Percentiles rank a stretch among this genome's conserved stretches.
phyloP scores from a whole-genome alignment of 176 grass and related monocot species.

The Tillandsia fasciculata region DNA sequence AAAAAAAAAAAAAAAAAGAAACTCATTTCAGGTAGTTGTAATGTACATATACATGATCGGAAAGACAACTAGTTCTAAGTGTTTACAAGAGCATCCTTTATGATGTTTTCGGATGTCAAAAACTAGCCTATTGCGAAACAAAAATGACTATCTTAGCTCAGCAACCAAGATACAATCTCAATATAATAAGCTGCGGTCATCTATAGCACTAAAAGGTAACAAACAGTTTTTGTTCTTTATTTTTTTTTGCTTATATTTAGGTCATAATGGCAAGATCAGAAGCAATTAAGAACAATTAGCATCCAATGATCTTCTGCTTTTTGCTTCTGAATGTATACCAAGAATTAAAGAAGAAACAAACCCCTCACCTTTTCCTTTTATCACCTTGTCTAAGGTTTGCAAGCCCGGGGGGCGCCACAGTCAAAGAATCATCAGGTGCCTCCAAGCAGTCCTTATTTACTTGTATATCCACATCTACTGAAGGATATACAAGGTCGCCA shows the following conservation, averaged over 20 bases:
- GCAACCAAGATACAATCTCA: too few relatives aligned
- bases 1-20: not conserved
- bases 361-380: slow-evolving; percentile 44
- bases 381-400: slow-evolving; percentile 26
- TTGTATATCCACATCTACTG: slow-evolving; percentile 46
- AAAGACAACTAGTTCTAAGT: too few relatives aligned
- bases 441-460: slow-evolving; percentile 25
- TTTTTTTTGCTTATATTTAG: not conserved
- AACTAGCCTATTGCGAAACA: too few relatives aligned
- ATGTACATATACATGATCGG: too few relatives aligned
- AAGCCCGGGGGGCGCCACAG: slow-evolving; percentile 49
- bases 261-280: not conserved
- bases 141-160: too few relatives aligned
- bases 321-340: not conserved
- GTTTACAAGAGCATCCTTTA: too few relatives aligned
- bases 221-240: too few relatives aligned
- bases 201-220: too few relatives aligned
- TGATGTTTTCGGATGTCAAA: too few relatives aligned
- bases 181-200: too few relatives aligned
- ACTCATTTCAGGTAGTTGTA: too few relatives aligned
- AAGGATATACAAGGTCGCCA: slow-evolving; percentile 38
- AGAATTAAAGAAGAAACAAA: slow-evolving; percentile 11
- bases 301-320: not conserved
- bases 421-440: slow-evolving; percentile 41
- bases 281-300: slow-evolving; percentile 7